Percentiles rank a stretch among this genome's conserved stretches.
Evolutionary conservation across 2,329 filamentous ascomycete species (phyloP).

Genomic region (Zymoseptoria passerinii): DNA sequence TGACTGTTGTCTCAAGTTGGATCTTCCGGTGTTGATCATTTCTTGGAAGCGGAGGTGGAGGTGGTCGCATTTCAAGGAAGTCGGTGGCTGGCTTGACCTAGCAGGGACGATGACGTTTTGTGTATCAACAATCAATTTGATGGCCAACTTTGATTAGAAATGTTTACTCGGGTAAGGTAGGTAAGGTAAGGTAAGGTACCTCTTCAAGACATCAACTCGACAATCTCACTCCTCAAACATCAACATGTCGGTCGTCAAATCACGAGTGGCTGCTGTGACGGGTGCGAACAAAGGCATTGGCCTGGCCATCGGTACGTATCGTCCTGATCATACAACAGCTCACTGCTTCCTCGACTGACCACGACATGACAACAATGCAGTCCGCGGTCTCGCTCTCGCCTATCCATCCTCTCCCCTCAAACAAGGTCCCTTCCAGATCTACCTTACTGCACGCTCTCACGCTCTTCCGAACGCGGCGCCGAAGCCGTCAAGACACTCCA

Average conservation of each 20-base stretch:
- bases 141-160: not conserved
- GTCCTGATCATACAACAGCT: not conserved
- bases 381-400: conserved; percentile 46
- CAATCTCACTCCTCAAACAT: not conserved
- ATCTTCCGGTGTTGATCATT: not conserved
- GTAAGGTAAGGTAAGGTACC: too few species aligned
- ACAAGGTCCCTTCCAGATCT: conserved; percentile 44
- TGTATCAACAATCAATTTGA: not conserved
- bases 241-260: conserved; percentile 19
- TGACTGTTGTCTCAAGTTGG: not conserved
- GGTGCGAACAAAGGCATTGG: conserved; percentile 49
- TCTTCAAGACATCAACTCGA: not conserved
- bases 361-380: conserved; percentile 19
- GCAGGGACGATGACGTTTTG: not conserved
- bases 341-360: not conserved
- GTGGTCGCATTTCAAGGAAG: not conserved
- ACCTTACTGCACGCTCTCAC: conserved; percentile 47
- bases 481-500: conserved; percentile 39
- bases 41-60: not conserved
- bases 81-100: not conserved
- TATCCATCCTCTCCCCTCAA: conserved; percentile 44
- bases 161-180: not conserved
- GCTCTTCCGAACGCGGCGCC: conserved; percentile 41
- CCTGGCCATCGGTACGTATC: conserved; percentile 37
- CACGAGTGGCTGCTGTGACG: conserved; percentile 44